Evolutionary conservation across 305 asterid species (phyloP), one percentile per base, ranked within the genome.

Genomic region (Fraxinus paxiana): DNA sequence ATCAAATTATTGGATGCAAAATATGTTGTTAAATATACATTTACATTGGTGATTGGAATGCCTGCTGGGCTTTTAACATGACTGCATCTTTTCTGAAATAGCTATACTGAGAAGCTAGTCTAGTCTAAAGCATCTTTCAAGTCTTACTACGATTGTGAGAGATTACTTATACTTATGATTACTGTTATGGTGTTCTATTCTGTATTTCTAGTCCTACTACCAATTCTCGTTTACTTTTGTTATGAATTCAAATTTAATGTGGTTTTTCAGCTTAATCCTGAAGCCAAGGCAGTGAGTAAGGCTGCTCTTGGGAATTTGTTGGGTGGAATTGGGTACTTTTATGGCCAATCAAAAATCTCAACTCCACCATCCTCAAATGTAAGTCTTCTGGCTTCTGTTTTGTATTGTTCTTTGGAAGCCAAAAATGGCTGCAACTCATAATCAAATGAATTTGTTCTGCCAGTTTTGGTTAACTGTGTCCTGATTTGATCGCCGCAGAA

Each of bases 321-420:
- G 89, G 98, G 99, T 76, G 99, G 98, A 78, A 88, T 94, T 88
- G 98, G 97, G 81, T 92, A 96, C 89, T 96, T 88, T 82, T 96
- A 89, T 77, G 99, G 99, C 73, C 98, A 94, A 85, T 92, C 99
- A 71, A 92, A 89, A 87, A 96, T 96, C 83, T 87, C 97, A 24
- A 89, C 86, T 84, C 93, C 98, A 76, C 88, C 87, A 76, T 82
- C 88, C 83, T 82, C 94, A 65, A 82, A 77, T 34, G 99, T 96
- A 89, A 89, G 95, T 88, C 86, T 41, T 78, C 75, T 69, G 24
- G 74, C 82, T 69, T 76, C 37, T 1, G 35, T 67, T 67, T 28
- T 67, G 73, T 67, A 35, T 67, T 28, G 20, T 28, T 12, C 73
- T 26, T 67, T 10, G 73, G 18, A 26, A 12, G 37, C 73, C 18